Percentiles rank a stretch among this genome's conserved stretches.
Conservation (phyloP, 2,329 filamentous ascomycete species). For the Cercospora citrullina region DNA sequence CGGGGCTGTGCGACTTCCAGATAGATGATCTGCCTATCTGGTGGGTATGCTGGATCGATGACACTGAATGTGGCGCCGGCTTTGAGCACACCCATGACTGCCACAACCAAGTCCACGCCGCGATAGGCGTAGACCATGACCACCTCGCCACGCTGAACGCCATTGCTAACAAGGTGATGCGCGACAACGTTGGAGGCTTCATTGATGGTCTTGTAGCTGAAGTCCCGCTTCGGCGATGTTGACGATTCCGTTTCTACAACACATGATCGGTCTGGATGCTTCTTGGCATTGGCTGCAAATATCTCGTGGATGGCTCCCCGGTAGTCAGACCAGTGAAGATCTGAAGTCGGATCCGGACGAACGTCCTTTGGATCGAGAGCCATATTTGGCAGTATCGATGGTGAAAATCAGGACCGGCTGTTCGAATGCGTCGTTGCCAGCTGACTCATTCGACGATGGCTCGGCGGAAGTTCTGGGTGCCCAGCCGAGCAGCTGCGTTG, state of each 20-base stretch:
- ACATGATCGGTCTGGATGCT: slow-evolving; percentile 67
- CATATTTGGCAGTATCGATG: slow-evolving; percentile 23
- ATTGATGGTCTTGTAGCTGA: slow-evolving; percentile 84
- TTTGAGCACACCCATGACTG: slow-evolving; percentile 72
- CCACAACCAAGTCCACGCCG: slow-evolving; percentile 72
- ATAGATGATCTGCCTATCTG: slow-evolving; percentile 77
- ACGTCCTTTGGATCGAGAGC: slow-evolving; percentile 33
- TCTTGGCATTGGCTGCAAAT: slow-evolving; percentile 65
- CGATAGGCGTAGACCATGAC: slow-evolving; percentile 91
- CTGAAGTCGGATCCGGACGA: slow-evolving; percentile 63
- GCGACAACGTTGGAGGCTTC: slow-evolving; percentile 79
- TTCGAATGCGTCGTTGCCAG: not conserved
- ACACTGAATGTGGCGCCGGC: slow-evolving; percentile 62
- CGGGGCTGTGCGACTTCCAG: slow-evolving; percentile 76
- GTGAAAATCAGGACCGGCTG: not conserved
- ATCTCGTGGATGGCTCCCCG: slow-evolving; percentile 68
- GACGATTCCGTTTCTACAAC: slow-evolving; percentile 64
- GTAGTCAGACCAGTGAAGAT: slow-evolving; percentile 68
- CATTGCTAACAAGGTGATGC: slow-evolving; percentile 72
- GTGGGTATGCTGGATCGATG: slow-evolving; percentile 80
- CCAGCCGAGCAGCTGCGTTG: not conserved
- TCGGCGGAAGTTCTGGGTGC: not conserved
- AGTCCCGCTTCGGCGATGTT: slow-evolving; percentile 50
- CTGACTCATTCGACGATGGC: slow-evolving; percentile 10
- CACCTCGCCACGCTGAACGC: slow-evolving; percentile 76